Conservation (phyloP, 768 basidiomycete species). For the Filobasidium floriforme region DNA sequence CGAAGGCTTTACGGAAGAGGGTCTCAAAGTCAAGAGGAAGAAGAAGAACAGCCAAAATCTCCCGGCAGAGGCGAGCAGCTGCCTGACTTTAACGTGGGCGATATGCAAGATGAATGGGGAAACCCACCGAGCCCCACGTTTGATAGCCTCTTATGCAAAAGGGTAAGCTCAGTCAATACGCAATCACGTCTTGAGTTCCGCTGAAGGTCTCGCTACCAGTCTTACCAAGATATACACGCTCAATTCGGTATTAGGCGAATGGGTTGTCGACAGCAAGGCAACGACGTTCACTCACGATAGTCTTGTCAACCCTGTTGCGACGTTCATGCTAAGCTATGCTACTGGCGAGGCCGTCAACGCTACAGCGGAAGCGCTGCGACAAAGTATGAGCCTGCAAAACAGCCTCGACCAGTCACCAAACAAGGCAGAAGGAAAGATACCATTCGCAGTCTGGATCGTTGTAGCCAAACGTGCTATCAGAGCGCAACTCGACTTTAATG, state of each 20-base stretch:
- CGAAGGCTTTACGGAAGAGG: constrained; percentile 45
- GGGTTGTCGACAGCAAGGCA: constrained; percentile 45
- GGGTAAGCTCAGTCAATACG: constrained; percentile 27
- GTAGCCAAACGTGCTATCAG: constrained; percentile 58
- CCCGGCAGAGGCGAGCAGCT: constrained; percentile 36
- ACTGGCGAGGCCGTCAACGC: constrained; percentile 47
- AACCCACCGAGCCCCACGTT: constrained; percentile 50
- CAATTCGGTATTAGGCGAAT: constrained; percentile 50
- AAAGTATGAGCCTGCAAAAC: constrained; percentile 46
- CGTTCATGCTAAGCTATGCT: constrained; percentile 47
- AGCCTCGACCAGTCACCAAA: constrained; percentile 7
- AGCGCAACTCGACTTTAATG: constrained; percentile 55
- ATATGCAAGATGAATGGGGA: constrained; percentile 52
- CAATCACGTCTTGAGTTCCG: no score
- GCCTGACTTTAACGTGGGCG: constrained; percentile 61
- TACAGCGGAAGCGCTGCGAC: constrained; percentile 41
- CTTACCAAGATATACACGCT: constrained; percentile 54
- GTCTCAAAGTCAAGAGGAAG: constrained; percentile 46
- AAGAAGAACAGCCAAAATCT: constrained; percentile 49
- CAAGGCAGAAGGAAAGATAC: constrained; percentile 33
- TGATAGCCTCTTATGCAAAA: constrained; percentile 55
- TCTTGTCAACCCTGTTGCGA: constrained; percentile 39
- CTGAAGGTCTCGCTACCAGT: constrained; percentile 49
- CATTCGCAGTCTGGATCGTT: constrained; percentile 51
- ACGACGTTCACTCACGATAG: constrained; percentile 46